Base-by-base conservation (phyloP, 768 basidiomycete species). In the Kwoniella mangroviensis region DNA sequence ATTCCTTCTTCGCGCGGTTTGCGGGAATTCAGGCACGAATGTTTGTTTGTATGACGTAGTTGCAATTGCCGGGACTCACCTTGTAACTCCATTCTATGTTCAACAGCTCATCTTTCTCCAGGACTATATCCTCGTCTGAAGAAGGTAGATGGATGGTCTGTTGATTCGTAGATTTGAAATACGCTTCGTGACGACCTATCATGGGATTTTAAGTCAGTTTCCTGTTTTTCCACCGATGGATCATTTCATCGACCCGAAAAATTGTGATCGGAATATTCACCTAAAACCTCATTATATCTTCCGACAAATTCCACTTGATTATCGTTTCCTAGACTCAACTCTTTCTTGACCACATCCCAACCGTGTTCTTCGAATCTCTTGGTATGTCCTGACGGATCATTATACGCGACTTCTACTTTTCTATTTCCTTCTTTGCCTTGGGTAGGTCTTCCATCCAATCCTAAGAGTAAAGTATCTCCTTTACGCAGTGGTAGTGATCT, bases 41-140 rank as follows among this genome's bases (percentile, higher is more conserved):
- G 6, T 34, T n/a, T 34, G 40, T 41, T 13, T 12, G 34, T 3
- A 56, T 28, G 60, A 28, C 45, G 61, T 42, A 53, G 45, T 22
- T 3, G 55, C 3, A 70, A 67, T 10, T 22, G 34, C 42, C 26
- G 24, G 21, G 13, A 70, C 84, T 58, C 74, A 93, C 94, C 88
- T 98, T 99, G 81, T 90, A 86, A 51, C 93, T 94, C 73, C 90
- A 87, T 80, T 98, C 97, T 53, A 98, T 89, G 73, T 91, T 89
- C 72, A 99, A 79, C 34, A 90, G 84, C 82, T 99, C 97, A 68
- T 88, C 89, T 68, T 90, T 83, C 7, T 85, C 81, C 76, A 99
- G 91, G 10, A 79, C 73, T 54, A 91, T 73, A 2, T 81, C 73
- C 11, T 60, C 34, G 24, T 75, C 56, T n/a, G 56, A 40, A 21